Conservation (phyloP, 495 filamentous ascomycete species). For the Penicillium paradoxum region DNA sequence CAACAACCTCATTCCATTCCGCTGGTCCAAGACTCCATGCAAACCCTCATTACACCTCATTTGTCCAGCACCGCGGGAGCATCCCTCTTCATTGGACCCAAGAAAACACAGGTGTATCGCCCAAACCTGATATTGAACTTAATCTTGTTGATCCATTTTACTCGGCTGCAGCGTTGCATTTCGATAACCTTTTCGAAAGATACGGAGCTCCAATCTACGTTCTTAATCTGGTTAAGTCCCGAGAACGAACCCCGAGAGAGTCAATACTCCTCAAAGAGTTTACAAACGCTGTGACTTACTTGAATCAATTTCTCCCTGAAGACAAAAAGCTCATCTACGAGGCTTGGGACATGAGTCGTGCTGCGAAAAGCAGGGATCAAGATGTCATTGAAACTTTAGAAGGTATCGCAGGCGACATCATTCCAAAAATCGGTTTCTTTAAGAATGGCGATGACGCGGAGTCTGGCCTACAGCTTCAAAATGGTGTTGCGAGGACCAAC, state of each 20-base stretch:
- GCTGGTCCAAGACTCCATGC: conserved; percentile 80
- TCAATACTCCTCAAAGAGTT: conserved; percentile 87
- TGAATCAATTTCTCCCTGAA: conserved; percentile 87
- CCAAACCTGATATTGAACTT: conserved; percentile 91
- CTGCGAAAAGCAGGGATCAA: conserved; percentile 89
- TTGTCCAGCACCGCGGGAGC: conserved; percentile 93
- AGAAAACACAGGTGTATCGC: conserved; percentile 90
- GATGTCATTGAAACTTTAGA: conserved; percentile 93
- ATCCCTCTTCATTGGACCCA: conserved; percentile 98
- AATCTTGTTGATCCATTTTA: conserved; percentile 96
- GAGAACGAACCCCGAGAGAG: conserved; percentile 87
- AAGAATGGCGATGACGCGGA: conserved; percentile 73
- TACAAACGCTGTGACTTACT: conserved; percentile 80
- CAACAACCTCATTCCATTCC: conserved; percentile 92
- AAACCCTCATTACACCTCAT: conserved; percentile 90
- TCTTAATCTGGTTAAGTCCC: conserved; percentile 87
- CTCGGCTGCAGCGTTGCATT: conserved; percentile 90
- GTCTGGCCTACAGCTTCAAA: conserved; percentile 67
- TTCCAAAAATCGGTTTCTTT: conserved; percentile 86
- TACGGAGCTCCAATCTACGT: conserved; percentile 90
- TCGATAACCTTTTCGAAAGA: conserved; percentile 90
- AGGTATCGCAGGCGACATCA: conserved; percentile 77
- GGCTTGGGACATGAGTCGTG: conserved; percentile 97
- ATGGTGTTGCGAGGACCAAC: conserved; percentile 90
- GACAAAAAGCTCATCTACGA: conserved; percentile 85